A percentile compares a stretch with the other conserved stretches of the same genome.
phyloP scores from a whole-genome alignment of 306 rosid species.

The Carpinus fangiana region DNA sequence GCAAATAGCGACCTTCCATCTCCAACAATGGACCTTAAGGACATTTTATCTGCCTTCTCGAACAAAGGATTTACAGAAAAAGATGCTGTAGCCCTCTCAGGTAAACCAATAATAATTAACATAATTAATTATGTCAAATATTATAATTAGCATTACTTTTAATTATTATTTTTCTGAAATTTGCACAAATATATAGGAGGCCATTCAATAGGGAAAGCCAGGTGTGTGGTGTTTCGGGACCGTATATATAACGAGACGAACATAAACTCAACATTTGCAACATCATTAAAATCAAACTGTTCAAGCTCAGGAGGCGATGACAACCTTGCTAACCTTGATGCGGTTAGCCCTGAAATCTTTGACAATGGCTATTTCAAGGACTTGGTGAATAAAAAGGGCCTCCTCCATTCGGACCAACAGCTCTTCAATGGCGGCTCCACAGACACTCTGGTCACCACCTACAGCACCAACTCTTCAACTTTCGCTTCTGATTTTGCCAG shows the following conservation, averaged over 20 bases:
- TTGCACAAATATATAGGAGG: constrained; percentile 38
- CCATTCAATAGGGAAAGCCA: constrained; percentile 74
- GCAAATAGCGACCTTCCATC: constrained; percentile 69
- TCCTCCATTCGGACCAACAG: constrained; percentile 47
- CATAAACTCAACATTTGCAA: constrained; percentile 51
- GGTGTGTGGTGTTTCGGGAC: constrained; percentile 53
- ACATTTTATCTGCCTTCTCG: constrained; percentile 50
- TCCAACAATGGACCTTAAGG: constrained; percentile 50
- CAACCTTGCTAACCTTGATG: constrained; percentile 60
- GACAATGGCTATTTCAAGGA: constrained; percentile 52
- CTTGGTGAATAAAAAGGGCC: constrained; percentile 34
- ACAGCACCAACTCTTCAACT: constrained; percentile 26
- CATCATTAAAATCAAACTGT: constrained; percentile 53
- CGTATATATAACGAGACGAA: constrained; percentile 55
- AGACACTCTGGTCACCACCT: constrained; percentile 35
- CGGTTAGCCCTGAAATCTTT: constrained; percentile 46
- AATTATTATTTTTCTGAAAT: neutral
- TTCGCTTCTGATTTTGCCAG: constrained; percentile 55
- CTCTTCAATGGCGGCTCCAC: constrained; percentile 42
- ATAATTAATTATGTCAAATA: no score
- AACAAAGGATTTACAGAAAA: constrained; percentile 53
- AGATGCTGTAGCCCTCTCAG: constrained; percentile 74
- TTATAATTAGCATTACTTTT: neutral
- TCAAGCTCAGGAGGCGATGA: constrained; percentile 46
- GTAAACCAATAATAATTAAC: constrained; percentile 24